These are phyloP conservation scores for Pochonia chlamydosporia DNA, from an alignment of 2,329 filamentous ascomycete species.

Conservation along the genomic window DNA sequence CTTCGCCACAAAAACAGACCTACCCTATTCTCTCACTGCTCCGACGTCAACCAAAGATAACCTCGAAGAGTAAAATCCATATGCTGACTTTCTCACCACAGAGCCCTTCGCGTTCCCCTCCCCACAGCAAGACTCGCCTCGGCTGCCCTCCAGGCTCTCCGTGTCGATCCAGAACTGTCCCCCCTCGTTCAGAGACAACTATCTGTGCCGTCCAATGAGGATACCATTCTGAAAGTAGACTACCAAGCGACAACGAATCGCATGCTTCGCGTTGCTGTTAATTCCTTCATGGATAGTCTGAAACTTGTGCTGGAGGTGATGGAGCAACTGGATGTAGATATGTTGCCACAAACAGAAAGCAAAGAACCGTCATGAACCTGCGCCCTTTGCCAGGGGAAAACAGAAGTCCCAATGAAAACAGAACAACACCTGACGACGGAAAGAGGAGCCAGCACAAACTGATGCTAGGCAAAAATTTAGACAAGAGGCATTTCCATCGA, in stretches of 20 bases:
- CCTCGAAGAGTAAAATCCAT: neutral
- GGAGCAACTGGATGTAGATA: constrained; percentile 83
- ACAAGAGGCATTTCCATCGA: too few species aligned
- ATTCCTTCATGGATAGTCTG: constrained; percentile 91
- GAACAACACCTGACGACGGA: too few species aligned
- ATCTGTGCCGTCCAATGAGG: constrained; percentile 28
- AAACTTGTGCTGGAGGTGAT: constrained; percentile 82
- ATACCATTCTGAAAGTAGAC: constrained; percentile 58
- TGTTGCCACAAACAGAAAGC: constrained; percentile 42
- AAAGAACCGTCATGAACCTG: constrained; percentile 5
- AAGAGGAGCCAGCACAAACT: too few species aligned
- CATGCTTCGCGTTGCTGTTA: constrained; percentile 93
- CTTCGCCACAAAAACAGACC: constrained; percentile 21
- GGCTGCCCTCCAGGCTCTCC: constrained; percentile 67
- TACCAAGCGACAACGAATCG: constrained; percentile 90
- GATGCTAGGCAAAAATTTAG: too few species aligned
- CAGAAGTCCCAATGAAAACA: too few species aligned
- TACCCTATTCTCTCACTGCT: neutral
- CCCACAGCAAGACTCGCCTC: constrained; percentile 72
- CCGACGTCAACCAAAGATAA: too few species aligned
- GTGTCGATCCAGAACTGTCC: constrained; percentile 86
- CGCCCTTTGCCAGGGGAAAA: too few species aligned
- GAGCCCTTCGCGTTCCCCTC: constrained; percentile 73
- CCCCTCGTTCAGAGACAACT: constrained; percentile 72
- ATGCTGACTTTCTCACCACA: constrained; percentile 25